Percentiles rank a stretch among this genome's conserved stretches.
phyloP scores from a whole-genome alignment of 1,139 yeast species.

The Kodamaea alishanica region DNA sequence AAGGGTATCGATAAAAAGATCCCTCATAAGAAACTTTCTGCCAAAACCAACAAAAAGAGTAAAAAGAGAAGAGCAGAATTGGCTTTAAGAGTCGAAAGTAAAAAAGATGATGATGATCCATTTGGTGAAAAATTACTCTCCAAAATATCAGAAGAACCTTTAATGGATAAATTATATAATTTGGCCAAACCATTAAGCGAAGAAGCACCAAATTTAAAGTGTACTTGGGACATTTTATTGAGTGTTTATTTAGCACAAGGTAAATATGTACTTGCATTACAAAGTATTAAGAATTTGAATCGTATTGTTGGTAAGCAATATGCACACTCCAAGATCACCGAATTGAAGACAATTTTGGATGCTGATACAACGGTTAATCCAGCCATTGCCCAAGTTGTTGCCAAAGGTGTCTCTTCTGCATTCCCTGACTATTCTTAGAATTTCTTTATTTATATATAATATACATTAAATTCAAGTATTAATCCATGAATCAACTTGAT shows the following conservation, averaged over 20 bases:
- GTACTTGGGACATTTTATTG: slow-evolving; percentile 39
- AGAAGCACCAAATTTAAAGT: slow-evolving; percentile 32
- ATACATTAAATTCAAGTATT: slow-evolving; percentile 23
- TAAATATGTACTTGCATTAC: slow-evolving; percentile 48
- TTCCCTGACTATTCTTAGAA: slow-evolving; percentile 26
- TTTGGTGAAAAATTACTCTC: slow-evolving; percentile 41
- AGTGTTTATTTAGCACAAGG: slow-evolving; percentile 37
- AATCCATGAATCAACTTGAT: slow-evolving; percentile 60
- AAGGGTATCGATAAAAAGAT: slow-evolving; percentile 16
- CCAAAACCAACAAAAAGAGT: slow-evolving; percentile 34
- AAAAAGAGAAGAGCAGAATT: slow-evolving; percentile 37
- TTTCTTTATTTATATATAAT: not conserved
- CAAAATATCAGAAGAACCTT: slow-evolving; percentile 25
- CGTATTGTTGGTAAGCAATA: slow-evolving; percentile 23
- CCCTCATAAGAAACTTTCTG: slow-evolving; percentile 27
- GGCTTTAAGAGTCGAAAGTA: slow-evolving; percentile 40
- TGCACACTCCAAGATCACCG: slow-evolving; percentile 19
- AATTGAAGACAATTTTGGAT: slow-evolving; percentile 23
- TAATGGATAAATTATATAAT: slow-evolving; percentile 29
- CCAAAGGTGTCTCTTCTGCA: slow-evolving; percentile 36
- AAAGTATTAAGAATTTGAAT: slow-evolving; percentile 39
- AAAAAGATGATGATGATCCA: slow-evolving; percentile 47
- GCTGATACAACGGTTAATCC: slow-evolving; percentile 31
- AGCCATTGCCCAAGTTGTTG: slow-evolving; percentile 46
- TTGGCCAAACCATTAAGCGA: slow-evolving; percentile 31